These are phyloP conservation scores for Anastatica hierochuntica DNA, from an alignment of 345 rosid genomes.

Conservation along the genomic window DNA sequence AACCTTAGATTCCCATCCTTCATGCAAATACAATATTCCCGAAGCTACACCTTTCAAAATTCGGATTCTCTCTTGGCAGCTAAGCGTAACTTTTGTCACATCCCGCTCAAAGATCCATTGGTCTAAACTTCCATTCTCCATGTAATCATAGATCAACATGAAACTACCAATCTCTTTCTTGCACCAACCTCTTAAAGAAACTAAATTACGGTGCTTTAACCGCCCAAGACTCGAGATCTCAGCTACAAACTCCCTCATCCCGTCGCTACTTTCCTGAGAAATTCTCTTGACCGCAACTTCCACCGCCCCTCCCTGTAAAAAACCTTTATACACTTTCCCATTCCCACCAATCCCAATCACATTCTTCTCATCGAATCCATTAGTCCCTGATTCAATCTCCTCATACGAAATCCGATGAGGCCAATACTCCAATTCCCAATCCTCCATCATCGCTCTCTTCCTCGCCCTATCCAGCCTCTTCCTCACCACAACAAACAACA, in stretches of 20 bases:
- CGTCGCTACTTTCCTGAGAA: constrained; percentile 46
- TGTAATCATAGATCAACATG: constrained; percentile 69
- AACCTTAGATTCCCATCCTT: too few species aligned
- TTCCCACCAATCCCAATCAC: constrained; percentile 71
- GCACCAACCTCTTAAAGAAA: constrained; percentile 75
- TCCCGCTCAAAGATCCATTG: constrained; percentile 39
- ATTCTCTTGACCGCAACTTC: constrained; percentile 67
- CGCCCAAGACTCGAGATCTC: constrained; percentile 74
- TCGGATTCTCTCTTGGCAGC: constrained; percentile 34
- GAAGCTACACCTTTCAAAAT: too few species aligned
- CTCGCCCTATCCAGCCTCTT: constrained; percentile 34
- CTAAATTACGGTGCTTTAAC: constrained; percentile 56
- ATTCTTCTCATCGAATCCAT: constrained; percentile 51
- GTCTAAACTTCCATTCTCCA: constrained; percentile 77
- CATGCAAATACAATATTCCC: too few species aligned
- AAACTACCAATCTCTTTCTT: constrained; percentile 77
- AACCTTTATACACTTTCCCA: constrained; percentile 71
- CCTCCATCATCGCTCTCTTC: constrained; percentile 59
- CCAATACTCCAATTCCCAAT: constrained; percentile 92
- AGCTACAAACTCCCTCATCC: constrained; percentile 58
- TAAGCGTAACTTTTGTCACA: constrained; percentile 26
- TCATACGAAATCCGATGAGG: constrained; percentile 53
- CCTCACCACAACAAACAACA: constrained; percentile 30
- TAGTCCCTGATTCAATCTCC: constrained; percentile 53
- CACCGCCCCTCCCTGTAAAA: constrained; percentile 42